Conservation (phyloP, 306 rosid species). For the Vigna mungo region DNA sequence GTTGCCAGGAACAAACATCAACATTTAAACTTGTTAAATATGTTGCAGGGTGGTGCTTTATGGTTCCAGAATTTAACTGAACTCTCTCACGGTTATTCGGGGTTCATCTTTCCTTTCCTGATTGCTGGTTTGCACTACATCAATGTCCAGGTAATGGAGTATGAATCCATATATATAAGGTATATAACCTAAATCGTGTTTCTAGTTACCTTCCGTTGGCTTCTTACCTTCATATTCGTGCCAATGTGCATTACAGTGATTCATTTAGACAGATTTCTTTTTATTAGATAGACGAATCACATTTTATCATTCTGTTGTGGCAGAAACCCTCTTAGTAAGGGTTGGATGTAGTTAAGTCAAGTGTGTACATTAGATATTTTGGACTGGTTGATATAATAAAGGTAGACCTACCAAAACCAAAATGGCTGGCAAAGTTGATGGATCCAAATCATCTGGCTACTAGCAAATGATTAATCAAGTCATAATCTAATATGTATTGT, state of each 20-base stretch:
- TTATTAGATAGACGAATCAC: constrained; percentile 1
- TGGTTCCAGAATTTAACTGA: constrained; percentile 94
- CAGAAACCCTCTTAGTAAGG: constrained; percentile 14
- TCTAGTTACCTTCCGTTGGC: constrained; percentile 38
- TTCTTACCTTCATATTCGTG: constrained; percentile 11
- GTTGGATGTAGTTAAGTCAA: constrained; percentile 36
- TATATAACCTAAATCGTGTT: constrained; percentile 19
- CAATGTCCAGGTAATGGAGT: constrained; percentile 73
- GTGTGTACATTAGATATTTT: constrained; percentile 10
- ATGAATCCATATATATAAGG: constrained; percentile 15
- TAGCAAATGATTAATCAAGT: constrained; percentile 30
- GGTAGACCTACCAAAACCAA: constrained; percentile 6
- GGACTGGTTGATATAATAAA: constrained; percentile 19
- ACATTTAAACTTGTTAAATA: constrained; percentile 38
- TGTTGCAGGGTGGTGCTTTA: constrained; percentile 86
- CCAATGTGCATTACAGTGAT: constrained; percentile 21
- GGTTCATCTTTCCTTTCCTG: constrained; percentile 77
- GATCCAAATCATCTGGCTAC: constrained; percentile 37
- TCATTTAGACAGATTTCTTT: not conserved
- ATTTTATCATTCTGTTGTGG: not conserved
- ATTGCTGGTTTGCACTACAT: constrained; percentile 77
- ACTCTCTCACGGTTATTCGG: constrained; percentile 71
- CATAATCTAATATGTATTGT: not conserved
- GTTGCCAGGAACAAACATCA: not conserved
- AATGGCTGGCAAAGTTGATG: constrained; percentile 38